Base-by-base conservation (phyloP, 2,329 filamentous ascomycete species). In the Remersonia thermophila region DNA sequence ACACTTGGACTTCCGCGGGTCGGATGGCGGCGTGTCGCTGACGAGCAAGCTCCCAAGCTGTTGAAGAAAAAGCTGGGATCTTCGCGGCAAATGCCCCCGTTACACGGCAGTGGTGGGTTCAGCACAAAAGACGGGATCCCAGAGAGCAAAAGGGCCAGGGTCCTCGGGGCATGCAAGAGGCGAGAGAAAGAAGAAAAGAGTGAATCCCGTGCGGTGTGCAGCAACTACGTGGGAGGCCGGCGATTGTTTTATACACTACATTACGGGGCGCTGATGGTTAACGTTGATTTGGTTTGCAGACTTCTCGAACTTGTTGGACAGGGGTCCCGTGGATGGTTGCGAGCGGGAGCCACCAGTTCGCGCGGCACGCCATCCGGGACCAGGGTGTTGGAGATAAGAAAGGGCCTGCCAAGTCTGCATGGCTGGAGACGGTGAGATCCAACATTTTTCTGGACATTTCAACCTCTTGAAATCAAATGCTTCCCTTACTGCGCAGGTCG, bases 21-120 rank as follows among this genome's bases (percentile, higher is more conserved):
- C 34, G 34, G 41, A 32, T 41, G 32, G 32, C 32, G 30, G 31
- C 31, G 38, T 29, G 10, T 14, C 18, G 34, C 26, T 40, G 37
- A 27, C 17, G 29, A 26, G 34, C 34, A 16, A 20, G 30, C 7
- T 16, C 32, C 28, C 23, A 25, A 23, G 20, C 20, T 23, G 20
- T 5, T 5, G 5, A 9, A 23, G 5, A 9, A 23, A 23, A 23
- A 23, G 30, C 37, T 36, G 37, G 42, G 39, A 33, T 39, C 20
- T 23, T 23, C 30, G 39, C 36, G 40, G 37, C 32, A 32, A 25
- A 32, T 25, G 29, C 33, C 30, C n/a, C 34, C 33, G 43, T 45
- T 43, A 38, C 39, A 44, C 45, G 30, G 32, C 43, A 46, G 41
- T 40, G 27, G 36, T 36, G 36, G 37, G 37, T 37, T 9, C 36